Percentiles rank a stretch among this genome's conserved stretches.
phyloP scores from a whole-genome alignment of 1,139 yeast species.

The Geotrichum bryndzae region DNA sequence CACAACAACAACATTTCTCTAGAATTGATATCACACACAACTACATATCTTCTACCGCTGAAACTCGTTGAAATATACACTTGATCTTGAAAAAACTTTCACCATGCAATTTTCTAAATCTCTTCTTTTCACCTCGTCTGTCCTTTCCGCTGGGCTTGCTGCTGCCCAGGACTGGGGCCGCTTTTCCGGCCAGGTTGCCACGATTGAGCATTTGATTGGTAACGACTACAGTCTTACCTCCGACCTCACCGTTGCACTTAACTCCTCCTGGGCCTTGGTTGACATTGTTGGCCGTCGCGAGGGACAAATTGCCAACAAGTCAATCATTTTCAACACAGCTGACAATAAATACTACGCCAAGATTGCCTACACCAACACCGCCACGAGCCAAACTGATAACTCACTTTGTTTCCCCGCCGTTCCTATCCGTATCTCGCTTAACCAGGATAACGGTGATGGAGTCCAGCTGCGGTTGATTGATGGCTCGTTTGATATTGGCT shows the following conservation, averaged over 20 bases:
- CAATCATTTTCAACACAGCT: conserved; percentile 17
- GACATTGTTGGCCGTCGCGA: conserved; percentile 15
- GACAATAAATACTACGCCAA: conserved; percentile 17
- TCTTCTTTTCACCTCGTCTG: not conserved
- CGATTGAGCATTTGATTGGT: conserved; percentile 11
- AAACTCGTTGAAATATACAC: not conserved
- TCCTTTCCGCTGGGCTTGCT: not conserved
- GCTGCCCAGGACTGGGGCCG: conserved; percentile 18
- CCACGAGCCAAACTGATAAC: conserved; percentile 5
- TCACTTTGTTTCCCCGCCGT: conserved; percentile 16
- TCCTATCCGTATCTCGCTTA: conserved; percentile 15
- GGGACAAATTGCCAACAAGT: conserved; percentile 16
- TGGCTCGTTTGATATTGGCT: conserved; percentile 18
- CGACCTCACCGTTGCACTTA: conserved; percentile 10
- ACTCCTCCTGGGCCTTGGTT: conserved; percentile 16
- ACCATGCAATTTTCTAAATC: not conserved
- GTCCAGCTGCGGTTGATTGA: conserved; percentile 12
- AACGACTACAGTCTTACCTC: conserved; percentile 15
- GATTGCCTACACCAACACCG: conserved; percentile 16
- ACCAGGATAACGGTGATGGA: conserved; percentile 4
- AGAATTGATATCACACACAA: too few species aligned
- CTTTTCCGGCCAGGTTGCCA: conserved; percentile 16
- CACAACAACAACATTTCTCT: too few species aligned
- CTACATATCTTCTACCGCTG: too few species aligned
- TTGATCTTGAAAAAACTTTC: not conserved